Conservation (phyloP, 2,329 filamentous ascomycete species). For the Orbilia quercus region DNA sequence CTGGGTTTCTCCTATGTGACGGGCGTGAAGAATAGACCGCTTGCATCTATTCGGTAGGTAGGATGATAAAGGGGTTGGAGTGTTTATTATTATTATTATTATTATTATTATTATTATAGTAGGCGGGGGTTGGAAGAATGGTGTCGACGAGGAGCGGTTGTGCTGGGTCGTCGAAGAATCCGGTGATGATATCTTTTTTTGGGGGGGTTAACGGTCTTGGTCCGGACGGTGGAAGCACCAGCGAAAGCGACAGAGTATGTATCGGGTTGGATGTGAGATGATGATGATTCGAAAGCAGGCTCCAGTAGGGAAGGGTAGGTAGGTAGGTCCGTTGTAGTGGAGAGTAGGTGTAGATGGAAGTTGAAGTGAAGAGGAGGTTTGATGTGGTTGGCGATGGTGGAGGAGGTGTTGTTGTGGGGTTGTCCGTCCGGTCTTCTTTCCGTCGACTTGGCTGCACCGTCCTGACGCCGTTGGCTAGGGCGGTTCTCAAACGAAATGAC, state of each 20-base stretch:
- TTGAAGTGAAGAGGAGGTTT: not conserved
- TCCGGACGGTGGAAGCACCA: too few species aligned
- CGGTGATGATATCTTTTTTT: not conserved
- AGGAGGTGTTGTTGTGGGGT: not conserved
- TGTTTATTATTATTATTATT: not conserved
- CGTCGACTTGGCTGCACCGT: too few species aligned
- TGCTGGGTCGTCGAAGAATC: not conserved
- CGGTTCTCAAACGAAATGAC: slow-evolving; percentile 6
- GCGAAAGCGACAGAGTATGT: too few species aligned
- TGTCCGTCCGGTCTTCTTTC: too few species aligned
- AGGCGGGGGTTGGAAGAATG: not conserved
- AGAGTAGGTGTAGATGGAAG: not conserved
- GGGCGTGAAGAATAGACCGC: slow-evolving; percentile 38
- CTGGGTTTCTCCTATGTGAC: slow-evolving; percentile 49
- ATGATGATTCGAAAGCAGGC: too few species aligned
- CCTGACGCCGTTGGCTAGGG: not conserved
- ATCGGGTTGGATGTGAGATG: too few species aligned
- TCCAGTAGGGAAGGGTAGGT: not conserved
- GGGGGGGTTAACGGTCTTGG: not conserved
- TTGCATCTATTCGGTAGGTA: slow-evolving; percentile 54
- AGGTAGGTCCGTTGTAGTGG: slow-evolving; percentile 10
- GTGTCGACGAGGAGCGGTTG: not conserved
- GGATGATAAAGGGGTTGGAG: not conserved
- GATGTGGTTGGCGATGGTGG: not conserved
- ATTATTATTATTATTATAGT: too few species aligned